A percentile compares a stretch with the other conserved stretches of the same genome.
phyloP scores from a whole-genome alignment of 495 filamentous ascomycete species.

The Stereocaulon alpinum region DNA sequence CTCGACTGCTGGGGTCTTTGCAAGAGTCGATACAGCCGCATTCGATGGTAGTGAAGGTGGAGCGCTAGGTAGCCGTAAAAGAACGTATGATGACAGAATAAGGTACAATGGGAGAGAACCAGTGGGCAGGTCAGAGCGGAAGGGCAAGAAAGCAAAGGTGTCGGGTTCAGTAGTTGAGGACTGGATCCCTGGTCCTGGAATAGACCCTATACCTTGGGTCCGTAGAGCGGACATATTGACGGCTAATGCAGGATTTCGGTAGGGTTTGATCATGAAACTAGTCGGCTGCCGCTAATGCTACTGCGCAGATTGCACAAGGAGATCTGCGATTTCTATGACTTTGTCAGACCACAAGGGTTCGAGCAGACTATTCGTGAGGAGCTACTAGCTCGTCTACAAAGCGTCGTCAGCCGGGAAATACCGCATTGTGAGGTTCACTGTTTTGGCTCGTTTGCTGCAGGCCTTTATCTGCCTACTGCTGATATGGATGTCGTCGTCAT shows the following conservation, averaged over 20 bases:
- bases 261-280: not conserved
- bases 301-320: slow-evolving; percentile 64
- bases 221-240: slow-evolving; percentile 17
- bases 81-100: slow-evolving; percentile 59
- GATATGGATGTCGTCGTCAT: slow-evolving; percentile 92
- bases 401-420: slow-evolving; percentile 41
- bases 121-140: slow-evolving; percentile 5
- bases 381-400: slow-evolving; percentile 54
- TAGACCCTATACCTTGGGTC: slow-evolving; percentile 54
- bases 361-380: slow-evolving; percentile 65
- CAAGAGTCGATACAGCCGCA: not conserved
- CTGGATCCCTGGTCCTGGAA: slow-evolving; percentile 42
- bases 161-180: slow-evolving; percentile 42
- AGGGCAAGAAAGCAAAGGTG: slow-evolving; percentile 26
- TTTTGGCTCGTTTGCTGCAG: slow-evolving; percentile 88
- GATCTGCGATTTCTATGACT: slow-evolving; percentile 80
- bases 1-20: not conserved
- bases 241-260: slow-evolving; percentile 27
- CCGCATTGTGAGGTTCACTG: slow-evolving; percentile 49
- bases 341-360: slow-evolving; percentile 61
- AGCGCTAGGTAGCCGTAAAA: slow-evolving; percentile 48
- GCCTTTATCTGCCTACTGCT: slow-evolving; percentile 78
- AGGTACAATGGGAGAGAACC: slow-evolving; percentile 40
- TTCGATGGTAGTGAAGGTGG: slow-evolving; percentile 20
- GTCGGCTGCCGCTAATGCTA: not conserved